Conservation (phyloP, 257 asterid genomes). For the Anisodus tanguticus region DNA sequence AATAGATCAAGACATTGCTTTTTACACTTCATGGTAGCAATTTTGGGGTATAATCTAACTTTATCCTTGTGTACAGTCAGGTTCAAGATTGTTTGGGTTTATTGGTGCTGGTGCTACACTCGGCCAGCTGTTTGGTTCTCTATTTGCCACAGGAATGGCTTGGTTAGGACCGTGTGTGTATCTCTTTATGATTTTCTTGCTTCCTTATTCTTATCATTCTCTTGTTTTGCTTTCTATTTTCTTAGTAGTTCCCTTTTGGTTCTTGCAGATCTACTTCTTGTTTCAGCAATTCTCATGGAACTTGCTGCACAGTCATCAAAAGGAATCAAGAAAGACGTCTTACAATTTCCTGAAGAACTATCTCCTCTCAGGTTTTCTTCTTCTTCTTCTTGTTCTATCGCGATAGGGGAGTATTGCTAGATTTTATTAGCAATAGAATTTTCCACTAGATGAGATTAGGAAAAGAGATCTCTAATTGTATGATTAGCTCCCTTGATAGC, state of each 20-base stretch:
- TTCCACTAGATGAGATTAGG: not conserved
- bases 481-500: not conserved
- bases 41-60: not conserved
- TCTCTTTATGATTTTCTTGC: conserved; percentile 24
- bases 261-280: conserved; percentile 83
- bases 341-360: conserved; percentile 69
- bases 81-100: conserved; percentile 99
- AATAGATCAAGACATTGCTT: conserved; percentile 1
- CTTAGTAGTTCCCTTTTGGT: conserved; percentile 34
- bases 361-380: conserved; percentile 66
- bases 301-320: conserved; percentile 85
- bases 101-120: conserved; percentile 99
- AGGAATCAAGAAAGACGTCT: conserved; percentile 68
- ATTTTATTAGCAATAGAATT: not conserved
- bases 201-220: conserved; percentile 28
- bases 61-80: conserved; percentile 73
- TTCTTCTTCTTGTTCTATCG: conserved; percentile 28
- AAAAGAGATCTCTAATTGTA: not conserved
- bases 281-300: conserved; percentile 93
- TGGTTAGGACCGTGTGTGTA: conserved; percentile 96
- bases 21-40: not conserved
- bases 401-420: not conserved
- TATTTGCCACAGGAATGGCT: conserved; percentile 93
- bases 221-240: not conserved
- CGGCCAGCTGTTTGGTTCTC: conserved; percentile 96